A percentile compares a stretch with the other conserved stretches of the same genome.
Conservation (phyloP, 2,329 filamentous ascomycete genomes). For the Colletotrichum somersetense region DNA sequence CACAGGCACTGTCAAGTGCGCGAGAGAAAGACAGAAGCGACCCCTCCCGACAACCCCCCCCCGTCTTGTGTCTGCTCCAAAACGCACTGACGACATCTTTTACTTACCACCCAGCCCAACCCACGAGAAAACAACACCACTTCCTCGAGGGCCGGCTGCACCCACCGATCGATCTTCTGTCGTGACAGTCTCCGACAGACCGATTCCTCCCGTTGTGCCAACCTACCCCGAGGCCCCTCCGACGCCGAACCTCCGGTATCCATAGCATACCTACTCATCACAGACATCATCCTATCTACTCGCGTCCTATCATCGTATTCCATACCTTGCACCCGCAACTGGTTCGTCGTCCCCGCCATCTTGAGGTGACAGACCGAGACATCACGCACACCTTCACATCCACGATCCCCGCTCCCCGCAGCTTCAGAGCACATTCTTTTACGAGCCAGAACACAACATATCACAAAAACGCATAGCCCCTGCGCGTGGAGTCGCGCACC, state of each 20-base stretch:
- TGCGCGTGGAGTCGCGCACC: slow-evolving; percentile 54
- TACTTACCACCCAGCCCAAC: slow-evolving; percentile 35
- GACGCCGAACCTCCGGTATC: slow-evolving; percentile 33
- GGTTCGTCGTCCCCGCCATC: neutral
- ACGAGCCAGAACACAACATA: slow-evolving; percentile 10
- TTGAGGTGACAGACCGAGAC: slow-evolving; percentile 11
- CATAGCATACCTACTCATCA: slow-evolving; percentile 12
- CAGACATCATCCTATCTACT: slow-evolving; percentile 7
- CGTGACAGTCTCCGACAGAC: slow-evolving; percentile 39
- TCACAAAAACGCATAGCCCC: slow-evolving; percentile 38
- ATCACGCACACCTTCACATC: slow-evolving; percentile 1
- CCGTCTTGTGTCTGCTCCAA: slow-evolving; percentile 34
- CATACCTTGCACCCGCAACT: slow-evolving; percentile 7
- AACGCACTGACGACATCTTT: slow-evolving; percentile 42
- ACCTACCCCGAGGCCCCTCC: slow-evolving; percentile 32
- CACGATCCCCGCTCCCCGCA: neutral
- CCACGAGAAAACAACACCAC: slow-evolving; percentile 39
- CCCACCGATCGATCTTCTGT: slow-evolving; percentile 40
- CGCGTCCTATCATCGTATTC: slow-evolving; percentile 4
- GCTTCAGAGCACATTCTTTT: slow-evolving; percentile 10
- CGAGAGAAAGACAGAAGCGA: slow-evolving; percentile 25
- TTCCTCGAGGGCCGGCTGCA: slow-evolving; percentile 39
- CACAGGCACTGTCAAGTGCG: slow-evolving; percentile 6
- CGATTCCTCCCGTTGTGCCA: slow-evolving; percentile 36
- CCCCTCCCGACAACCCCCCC: slow-evolving; percentile 33